A percentile compares a stretch with the other conserved stretches of the same genome.
Evolutionary conservation across 805 yeast species (phyloP).

Genomic region (Metschnikowia cubensis): DNA sequence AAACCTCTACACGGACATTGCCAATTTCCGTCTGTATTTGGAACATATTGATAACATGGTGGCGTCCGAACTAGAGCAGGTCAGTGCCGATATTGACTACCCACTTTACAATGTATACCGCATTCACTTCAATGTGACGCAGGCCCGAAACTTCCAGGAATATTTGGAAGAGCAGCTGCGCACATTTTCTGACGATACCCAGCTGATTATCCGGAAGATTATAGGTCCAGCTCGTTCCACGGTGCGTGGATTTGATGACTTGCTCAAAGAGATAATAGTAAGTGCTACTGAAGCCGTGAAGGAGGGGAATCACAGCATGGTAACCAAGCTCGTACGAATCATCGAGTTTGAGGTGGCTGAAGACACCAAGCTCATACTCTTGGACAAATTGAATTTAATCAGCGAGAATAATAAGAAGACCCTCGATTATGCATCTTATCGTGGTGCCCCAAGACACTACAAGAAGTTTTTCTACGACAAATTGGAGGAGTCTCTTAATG

Average conservation of each 20-base stretch:
- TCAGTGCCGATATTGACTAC: slow-evolving; percentile 29
- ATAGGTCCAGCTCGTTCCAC: slow-evolving; percentile 44
- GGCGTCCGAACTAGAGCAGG: slow-evolving; percentile 38
- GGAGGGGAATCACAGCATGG: slow-evolving; percentile 61
- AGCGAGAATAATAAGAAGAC: slow-evolving; percentile 16
- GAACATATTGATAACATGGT: slow-evolving; percentile 51
- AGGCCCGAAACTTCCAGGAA: slow-evolving; percentile 75
- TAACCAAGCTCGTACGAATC: slow-evolving; percentile 69
- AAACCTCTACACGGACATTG: slow-evolving; percentile 58
- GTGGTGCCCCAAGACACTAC: slow-evolving; percentile 52
- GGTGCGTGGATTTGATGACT: slow-evolving; percentile 55
- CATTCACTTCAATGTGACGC: slow-evolving; percentile 67
- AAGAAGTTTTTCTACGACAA: slow-evolving; percentile 55
- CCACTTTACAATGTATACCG: slow-evolving; percentile 53
- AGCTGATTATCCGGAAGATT: slow-evolving; percentile 58
- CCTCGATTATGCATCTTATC: slow-evolving; percentile 26
- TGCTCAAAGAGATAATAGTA: slow-evolving; percentile 62
- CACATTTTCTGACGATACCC: slow-evolving; percentile 55
- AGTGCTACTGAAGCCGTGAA: slow-evolving; percentile 70
- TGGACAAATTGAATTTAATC: slow-evolving; percentile 25
- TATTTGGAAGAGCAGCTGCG: slow-evolving; percentile 56
- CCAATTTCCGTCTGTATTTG: slow-evolving; percentile 49
- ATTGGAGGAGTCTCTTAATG: slow-evolving; percentile 56
- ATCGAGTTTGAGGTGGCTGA: slow-evolving; percentile 77
- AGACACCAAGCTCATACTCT: slow-evolving; percentile 52